Evolutionary conservation across 257 asterid genomes (phyloP).

Genomic region (Nicotiana tomentosiformis): DNA sequence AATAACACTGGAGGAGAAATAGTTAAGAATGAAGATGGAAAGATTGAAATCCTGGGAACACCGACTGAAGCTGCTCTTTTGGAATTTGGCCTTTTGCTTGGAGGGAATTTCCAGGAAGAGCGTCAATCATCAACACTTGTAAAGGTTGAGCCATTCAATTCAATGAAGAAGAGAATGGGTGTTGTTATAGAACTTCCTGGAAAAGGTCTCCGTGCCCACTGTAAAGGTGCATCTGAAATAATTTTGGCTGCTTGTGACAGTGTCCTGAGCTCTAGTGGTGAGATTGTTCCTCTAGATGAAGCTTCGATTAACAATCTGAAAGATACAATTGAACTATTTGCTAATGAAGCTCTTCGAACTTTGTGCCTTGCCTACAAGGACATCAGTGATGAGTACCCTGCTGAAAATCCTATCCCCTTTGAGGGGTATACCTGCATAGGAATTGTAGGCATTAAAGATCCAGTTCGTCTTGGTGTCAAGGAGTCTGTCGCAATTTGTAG

Average conservation of each 20-base stretch:
- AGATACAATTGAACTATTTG: slow-evolving; percentile 67
- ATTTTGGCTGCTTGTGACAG: slow-evolving; percentile 74
- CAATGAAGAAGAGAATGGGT: slow-evolving; percentile 80
- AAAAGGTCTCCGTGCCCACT: slow-evolving; percentile 59
- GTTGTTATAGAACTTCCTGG: slow-evolving; percentile 67
- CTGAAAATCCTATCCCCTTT: slow-evolving; percentile 47
- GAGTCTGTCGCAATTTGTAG: slow-evolving; percentile 80
- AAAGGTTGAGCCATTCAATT: slow-evolving; percentile 87
- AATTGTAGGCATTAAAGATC: slow-evolving; percentile 83
- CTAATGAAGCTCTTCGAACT: slow-evolving; percentile 76
- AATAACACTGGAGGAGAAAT: slow-evolving; percentile 87
- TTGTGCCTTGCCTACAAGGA: slow-evolving; percentile 78
- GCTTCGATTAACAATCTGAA: slow-evolving; percentile 28
- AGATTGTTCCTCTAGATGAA: slow-evolving; percentile 55
- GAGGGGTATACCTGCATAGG: slow-evolving; percentile 75
- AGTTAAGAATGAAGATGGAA: slow-evolving; percentile 44
- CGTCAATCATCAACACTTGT: slow-evolving; percentile 43
- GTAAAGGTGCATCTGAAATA: slow-evolving; percentile 89
- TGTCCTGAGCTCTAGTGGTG: slow-evolving; percentile 44
- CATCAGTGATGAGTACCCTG: slow-evolving; percentile 38
- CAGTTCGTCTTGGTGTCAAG: slow-evolving; percentile 87
- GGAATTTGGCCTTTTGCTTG: slow-evolving; percentile 73
- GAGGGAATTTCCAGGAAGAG: slow-evolving; percentile 65
- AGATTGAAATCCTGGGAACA: slow-evolving; percentile 66
- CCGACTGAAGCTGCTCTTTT: slow-evolving; percentile 85